Conservation (phyloP, 768 basidiomycete species). For the Leucogyrophana mollusca region DNA sequence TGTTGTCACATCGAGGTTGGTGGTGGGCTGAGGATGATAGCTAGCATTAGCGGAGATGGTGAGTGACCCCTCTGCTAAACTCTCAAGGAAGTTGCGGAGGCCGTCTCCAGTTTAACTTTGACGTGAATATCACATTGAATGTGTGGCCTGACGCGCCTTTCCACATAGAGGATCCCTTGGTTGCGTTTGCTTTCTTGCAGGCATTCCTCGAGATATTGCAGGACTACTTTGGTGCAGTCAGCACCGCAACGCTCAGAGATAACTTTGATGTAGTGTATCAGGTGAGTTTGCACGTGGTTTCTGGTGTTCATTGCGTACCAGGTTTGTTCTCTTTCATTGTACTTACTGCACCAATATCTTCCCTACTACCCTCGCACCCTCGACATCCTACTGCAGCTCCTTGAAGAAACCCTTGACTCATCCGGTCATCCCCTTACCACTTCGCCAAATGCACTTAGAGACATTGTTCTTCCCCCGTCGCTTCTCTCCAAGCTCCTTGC, state of each 20-base stretch:
- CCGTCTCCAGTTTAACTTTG: neutral
- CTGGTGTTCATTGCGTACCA: too few relatives aligned
- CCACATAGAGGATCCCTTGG: conserved; percentile 76
- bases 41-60: conserved; percentile 86
- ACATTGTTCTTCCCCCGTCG: conserved; percentile 91
- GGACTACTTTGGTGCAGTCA: conserved; percentile 88
- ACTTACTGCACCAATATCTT: neutral
- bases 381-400: conserved; percentile 49
- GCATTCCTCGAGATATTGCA: conserved; percentile 79
- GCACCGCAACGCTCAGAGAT: conserved; percentile 76
- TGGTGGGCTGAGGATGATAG: conserved; percentile 74
- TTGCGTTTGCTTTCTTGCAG: conserved; percentile 86
- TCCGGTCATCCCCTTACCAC: conserved; percentile 92
- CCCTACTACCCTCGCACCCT: neutral
- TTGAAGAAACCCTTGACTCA: conserved; percentile 94
- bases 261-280: conserved; percentile 97
- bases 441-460: conserved; percentile 83
- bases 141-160: neutral
- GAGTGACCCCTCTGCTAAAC: conserved; percentile 32
- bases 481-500: conserved; percentile 71
- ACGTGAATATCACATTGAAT: neutral
- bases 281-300: conserved; percentile 39
- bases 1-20: conserved; percentile 75
- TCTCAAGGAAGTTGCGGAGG: neutral
- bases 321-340: neutral